Base-by-base conservation (phyloP, 208 protist genomes). In the Lotmaria passim region DNA sequence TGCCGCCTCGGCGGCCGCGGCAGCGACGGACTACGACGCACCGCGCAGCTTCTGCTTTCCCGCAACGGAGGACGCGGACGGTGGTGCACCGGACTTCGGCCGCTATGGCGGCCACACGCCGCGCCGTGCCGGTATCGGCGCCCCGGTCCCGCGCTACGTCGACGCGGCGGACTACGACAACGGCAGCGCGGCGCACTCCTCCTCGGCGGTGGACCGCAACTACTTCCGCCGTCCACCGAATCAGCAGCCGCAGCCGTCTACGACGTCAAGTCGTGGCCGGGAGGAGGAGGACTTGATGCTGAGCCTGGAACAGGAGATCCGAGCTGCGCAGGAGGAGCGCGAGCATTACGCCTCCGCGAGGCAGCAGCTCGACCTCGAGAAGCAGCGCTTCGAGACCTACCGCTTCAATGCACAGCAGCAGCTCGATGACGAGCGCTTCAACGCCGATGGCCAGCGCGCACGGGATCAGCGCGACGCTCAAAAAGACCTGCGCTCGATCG, bases 291-390 rank as follows among this genome's bases (percentile, higher is more conserved):
- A 78, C 24, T 70, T 96, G 64, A 87, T 93, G 57, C 53, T 70
- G 19, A 83, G 91, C 61, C 75, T 96, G 6, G 86, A 94, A 70
- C 76, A 83, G 28, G 91, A 96, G 70, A 69, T 94, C 17, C 75
- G 66, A 14, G 83, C 85, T 24, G 87, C 86, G 43, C 85, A 92
- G 78, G 81, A 92, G 66, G 89, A 94, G 75, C 89, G 91, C 10
- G 78, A 57, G 58, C 74, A 84, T 46, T 96, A 93, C 75, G 39
- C 78, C 33, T 41, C 83, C 34, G 71, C 82, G 36, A 78, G 75
- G 51, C 51, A 70, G 59, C 80, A 93, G 55, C 78, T 94, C 23
- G 89, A 94, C n/a, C 83, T 81, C n/a, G 89, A 96, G 64, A 57
- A 78, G 68, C 79, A 85, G 75, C 86, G 86, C 31, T 93, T 96